Evolutionary conservation across 495 filamentous ascomycete genomes (phyloP), one percentile per base, ranked within the genome.

Genomic region (Penicillium ucsense): DNA sequence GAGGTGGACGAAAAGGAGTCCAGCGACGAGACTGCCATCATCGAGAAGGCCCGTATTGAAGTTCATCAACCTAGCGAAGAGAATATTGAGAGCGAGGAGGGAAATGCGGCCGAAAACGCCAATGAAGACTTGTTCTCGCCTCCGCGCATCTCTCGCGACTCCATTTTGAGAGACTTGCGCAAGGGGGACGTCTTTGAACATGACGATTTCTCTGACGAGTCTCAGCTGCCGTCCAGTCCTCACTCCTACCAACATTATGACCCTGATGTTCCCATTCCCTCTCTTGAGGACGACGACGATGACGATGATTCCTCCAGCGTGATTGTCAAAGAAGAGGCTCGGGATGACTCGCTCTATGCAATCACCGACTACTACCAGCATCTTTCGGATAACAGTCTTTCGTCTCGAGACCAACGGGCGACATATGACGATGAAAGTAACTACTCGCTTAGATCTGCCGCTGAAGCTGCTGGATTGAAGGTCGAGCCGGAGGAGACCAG

Each of bases 141-240:
- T 31, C 86, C 86, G 9, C 84, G 82, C 30, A 91, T 95, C 57
- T 96, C 92, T 33, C 78, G 92, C 20, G 92, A 96, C 59, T 94
- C 89, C 0, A 97, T 97, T 47, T 67, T 95, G 41, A 81, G 88
- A 10, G 89, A 89, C 47, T 82, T 97, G 27, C 89, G 90, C 54
- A 83, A 84, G 37, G 79, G 83, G 42, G 77, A 82, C 41, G 62
- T 63, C 47, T 71, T 71, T 35, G 65, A 69, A 35, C 64, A 69
- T 35, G 82, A 87, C 41, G 79, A 80, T n/a, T 76, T 80, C 47
- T 59, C 45, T 7, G 80, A 80, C 38, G 76, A 74, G 45, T 80
- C 76, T 1, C 79, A 83, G 6, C 63, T 77, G 0, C 66, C 65
- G 4, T 72, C 76, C 2, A 79, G 77, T 50, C 70, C 76, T 27